Evolutionary conservation across 2,329 filamentous ascomycete species (phyloP).

Genomic region (Geosmithia flava): DNA sequence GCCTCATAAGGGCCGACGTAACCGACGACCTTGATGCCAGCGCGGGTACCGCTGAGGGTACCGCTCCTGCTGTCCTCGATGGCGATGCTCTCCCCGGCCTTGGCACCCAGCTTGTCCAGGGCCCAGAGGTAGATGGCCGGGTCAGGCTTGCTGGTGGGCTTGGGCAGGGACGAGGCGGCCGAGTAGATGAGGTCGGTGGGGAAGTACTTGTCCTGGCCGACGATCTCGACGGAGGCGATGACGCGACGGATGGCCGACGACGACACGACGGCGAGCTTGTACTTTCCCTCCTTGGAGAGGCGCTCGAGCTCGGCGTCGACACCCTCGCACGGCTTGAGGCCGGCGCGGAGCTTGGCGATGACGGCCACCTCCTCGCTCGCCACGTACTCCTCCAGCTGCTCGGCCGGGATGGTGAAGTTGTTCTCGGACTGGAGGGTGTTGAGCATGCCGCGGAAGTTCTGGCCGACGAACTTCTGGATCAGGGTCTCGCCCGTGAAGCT

Average conservation of each 20-base stretch:
- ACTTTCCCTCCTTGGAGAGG: conserved; percentile 47
- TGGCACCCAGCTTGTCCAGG: conserved; percentile 59
- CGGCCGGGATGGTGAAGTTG: conserved; percentile 54
- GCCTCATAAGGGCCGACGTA: conserved; percentile 70
- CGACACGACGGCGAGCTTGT: conserved; percentile 69
- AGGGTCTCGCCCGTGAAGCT: conserved; percentile 70
- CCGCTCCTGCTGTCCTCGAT: conserved; percentile 86
- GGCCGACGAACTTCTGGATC: conserved; percentile 78
- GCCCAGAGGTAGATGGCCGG: conserved; percentile 79
- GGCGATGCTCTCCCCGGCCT: conserved; percentile 60
- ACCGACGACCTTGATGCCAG: conserved; percentile 68
- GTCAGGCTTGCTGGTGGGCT: conserved; percentile 82
- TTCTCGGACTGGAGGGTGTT: conserved; percentile 61
- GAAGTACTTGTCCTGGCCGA: conserved; percentile 72
- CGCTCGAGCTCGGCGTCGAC: conserved; percentile 56
- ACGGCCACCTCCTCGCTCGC: conserved; percentile 70
- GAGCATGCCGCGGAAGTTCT: conserved; percentile 94
- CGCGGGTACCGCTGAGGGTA: conserved; percentile 59
- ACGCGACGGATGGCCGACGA: conserved; percentile 71
- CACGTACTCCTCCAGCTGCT: conserved; percentile 65
- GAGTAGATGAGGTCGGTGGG: conserved; percentile 63
- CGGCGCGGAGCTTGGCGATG: conserved; percentile 61
- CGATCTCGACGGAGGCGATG: conserved; percentile 65
- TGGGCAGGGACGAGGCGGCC: conserved; percentile 64
- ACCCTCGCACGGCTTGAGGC: conserved; percentile 53